Percentiles rank a stretch among this genome's conserved stretches.
Conservation (phyloP, 257 asterid species). For the Paulownia fortunei region DNA sequence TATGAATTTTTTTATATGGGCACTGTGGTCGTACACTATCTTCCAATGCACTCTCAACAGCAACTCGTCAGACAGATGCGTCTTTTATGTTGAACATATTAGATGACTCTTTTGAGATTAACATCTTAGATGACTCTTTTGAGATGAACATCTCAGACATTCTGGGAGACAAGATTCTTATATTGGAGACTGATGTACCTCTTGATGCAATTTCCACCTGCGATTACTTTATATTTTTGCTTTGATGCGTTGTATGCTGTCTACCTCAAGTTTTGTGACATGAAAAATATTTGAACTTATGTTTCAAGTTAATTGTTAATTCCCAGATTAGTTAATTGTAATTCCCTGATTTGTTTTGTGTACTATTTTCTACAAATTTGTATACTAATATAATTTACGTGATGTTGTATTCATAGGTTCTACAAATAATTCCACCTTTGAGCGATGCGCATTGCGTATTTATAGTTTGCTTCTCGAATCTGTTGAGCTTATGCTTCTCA, state of each 20-base stretch:
- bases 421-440: constrained; percentile 78
- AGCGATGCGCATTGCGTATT: constrained; percentile 97
- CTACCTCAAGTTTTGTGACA: constrained; percentile 22
- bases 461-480: constrained; percentile 90
- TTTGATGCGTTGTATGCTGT: constrained; percentile 30
- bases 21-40: constrained; percentile 96
- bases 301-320: background rate
- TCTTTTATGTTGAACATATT: no score
- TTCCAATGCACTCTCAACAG: constrained; percentile 63
- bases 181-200: constrained; percentile 72
- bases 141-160: constrained; percentile 83
- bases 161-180: constrained; percentile 82
- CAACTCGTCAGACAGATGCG: constrained; percentile 70
- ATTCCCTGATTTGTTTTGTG: no score
- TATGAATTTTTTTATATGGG: constrained; percentile 90
- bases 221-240: constrained; percentile 22
- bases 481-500: constrained; percentile 93
- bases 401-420: constrained; percentile 55
- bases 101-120: no score
- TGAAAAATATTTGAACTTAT: constrained; percentile 18
- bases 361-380: background rate
- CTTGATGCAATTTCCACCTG: constrained; percentile 64
- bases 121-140: no score
- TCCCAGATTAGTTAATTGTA: no score
- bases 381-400: constrained; percentile 11